Evolutionary conservation across 305 asterid species (phyloP).

Genomic region (Solanum chacoense): DNA sequence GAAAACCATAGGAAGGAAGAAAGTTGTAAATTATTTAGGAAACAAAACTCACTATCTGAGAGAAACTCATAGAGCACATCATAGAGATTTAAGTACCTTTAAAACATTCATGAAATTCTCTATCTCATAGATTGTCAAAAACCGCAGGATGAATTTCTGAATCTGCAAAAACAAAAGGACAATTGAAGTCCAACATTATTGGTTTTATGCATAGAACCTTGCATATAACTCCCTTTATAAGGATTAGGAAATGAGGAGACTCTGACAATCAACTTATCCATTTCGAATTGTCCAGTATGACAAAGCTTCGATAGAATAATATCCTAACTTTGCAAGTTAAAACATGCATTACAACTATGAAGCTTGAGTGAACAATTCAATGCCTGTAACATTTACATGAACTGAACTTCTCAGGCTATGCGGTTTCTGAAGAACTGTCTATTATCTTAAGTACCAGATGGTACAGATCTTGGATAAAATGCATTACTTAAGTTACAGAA

Average conservation of each 20-base stretch:
- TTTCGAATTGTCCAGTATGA: background rate
- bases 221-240: background rate
- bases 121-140: conserved; percentile 33
- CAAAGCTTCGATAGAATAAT: background rate
- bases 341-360: background rate
- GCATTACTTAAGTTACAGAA: background rate
- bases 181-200: background rate
- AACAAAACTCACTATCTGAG: background rate
- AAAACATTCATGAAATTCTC: conserved; percentile 45
- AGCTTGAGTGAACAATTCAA: background rate
- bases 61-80: background rate
- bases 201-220: background rate
- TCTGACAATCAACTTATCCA: background rate
- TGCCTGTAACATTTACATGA: background rate
- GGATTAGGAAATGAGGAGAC: background rate
- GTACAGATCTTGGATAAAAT: background rate
- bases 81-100: conserved; percentile 37
- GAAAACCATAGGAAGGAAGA: background rate
- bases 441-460: background rate
- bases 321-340: background rate
- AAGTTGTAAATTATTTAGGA: background rate
- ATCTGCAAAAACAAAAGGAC: conserved; percentile 32
- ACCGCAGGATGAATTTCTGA: conserved; percentile 63
- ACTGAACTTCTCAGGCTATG: background rate
- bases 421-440: background rate